Percentiles rank a stretch among this genome's conserved stretches.
These are phyloP conservation scores for Dactylonectria macrodidyma DNA, from an alignment of 2,329 filamentous ascomycete genomes.

Conservation along the genomic window DNA sequence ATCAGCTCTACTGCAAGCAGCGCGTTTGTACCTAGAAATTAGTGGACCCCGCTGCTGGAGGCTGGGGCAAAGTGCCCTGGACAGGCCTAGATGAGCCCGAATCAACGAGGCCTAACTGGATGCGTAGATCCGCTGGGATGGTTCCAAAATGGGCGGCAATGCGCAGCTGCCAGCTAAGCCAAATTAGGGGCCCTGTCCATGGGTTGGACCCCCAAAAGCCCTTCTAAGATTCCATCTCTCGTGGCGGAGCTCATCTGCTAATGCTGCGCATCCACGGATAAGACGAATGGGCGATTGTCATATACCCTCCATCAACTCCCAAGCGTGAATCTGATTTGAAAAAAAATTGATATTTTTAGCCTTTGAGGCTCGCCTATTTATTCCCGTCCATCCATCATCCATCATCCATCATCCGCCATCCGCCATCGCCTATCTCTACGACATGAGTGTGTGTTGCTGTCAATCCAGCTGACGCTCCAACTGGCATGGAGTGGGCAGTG, in stretches of 20 bases:
- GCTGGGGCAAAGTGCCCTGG: slow-evolving; percentile 8
- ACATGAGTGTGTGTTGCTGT: neutral
- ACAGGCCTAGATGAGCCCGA: neutral
- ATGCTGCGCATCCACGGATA: slow-evolving; percentile 3
- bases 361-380: neutral
- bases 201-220: neutral
- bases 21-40: neutral
- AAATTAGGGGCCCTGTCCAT: slow-evolving; percentile 9
- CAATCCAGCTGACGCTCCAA: neutral
- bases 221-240: slow-evolving; percentile 30
- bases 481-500: neutral
- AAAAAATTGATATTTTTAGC: slow-evolving; percentile 20
- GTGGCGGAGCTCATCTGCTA: slow-evolving; percentile 16
- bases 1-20: neutral
- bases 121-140: slow-evolving; percentile 5
- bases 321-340: slow-evolving; percentile 3
- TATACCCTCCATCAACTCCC: slow-evolving; percentile 13
- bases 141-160: slow-evolving; percentile 13
- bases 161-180: slow-evolving; percentile 4
- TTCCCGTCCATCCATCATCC: neutral
- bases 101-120: slow-evolving; percentile 3
- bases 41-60: slow-evolving; percentile 6
- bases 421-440: no score
- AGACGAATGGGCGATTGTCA: slow-evolving; percentile 14
- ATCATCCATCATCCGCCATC: no score